These are phyloP conservation scores for Sphagnum tenellum DNA, from an alignment of 225 moss, liverwort and hornwort genomes.

Conservation along the genomic window DNA sequence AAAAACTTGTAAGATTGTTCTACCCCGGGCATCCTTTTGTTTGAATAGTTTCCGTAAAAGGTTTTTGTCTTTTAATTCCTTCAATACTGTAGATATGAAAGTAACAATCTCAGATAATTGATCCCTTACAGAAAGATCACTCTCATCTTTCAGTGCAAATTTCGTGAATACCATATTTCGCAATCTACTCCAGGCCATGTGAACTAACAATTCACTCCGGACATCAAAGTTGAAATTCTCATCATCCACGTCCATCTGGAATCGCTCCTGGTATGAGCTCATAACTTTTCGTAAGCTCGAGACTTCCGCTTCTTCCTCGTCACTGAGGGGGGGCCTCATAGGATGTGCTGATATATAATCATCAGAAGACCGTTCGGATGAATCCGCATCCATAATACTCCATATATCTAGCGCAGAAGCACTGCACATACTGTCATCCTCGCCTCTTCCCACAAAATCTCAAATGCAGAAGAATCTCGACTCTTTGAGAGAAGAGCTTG, in stretches of 20 bases:
- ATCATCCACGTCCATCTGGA: not conserved
- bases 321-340: not conserved
- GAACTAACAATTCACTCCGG: slow-evolving; percentile 1
- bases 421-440: slow-evolving; percentile 18
- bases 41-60: slow-evolving; percentile 12
- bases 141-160: not conserved
- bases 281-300: not conserved
- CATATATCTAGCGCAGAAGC: slow-evolving; percentile 15
- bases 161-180: not conserved
- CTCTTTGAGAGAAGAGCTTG: too few relatives aligned
- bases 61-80: not conserved
- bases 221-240: slow-evolving; percentile 10
- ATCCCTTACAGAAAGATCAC: too few relatives aligned
- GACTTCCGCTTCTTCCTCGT: not conserved
- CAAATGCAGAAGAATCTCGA: not conserved
- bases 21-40: slow-evolving; percentile 20
- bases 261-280: too few relatives aligned
- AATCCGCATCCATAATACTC: slow-evolving; percentile 23
- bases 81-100: slow-evolving; percentile 3
- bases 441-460: slow-evolving; percentile 4
- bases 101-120: too few relatives aligned
- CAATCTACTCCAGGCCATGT: slow-evolving; percentile 7
- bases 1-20: slow-evolving; percentile 31
- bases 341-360: not conserved
- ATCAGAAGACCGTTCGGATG: not conserved